Conservation (phyloP, 1,284 basidiomycete genomes). For the Phlebopus sp. region DNA sequence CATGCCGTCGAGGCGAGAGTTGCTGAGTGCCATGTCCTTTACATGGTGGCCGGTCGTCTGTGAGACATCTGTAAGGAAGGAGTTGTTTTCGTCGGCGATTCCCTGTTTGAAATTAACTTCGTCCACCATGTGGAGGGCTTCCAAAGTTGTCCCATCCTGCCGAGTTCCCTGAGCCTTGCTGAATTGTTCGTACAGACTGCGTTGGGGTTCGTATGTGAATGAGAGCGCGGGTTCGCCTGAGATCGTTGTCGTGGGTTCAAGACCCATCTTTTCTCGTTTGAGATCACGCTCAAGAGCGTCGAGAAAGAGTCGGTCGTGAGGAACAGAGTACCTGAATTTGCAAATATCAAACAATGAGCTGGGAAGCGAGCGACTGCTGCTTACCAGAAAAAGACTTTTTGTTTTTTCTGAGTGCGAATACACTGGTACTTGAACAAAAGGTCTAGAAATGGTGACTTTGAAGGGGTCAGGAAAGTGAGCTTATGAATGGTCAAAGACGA, state of each 20-base stretch:
- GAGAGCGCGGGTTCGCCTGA: conserved; percentile 79
- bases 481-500: not conserved
- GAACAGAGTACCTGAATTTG: conserved; percentile 71
- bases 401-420: conserved; percentile 94
- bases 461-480: conserved; percentile 5
- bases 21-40: conserved; percentile 17
- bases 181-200: conserved; percentile 87
- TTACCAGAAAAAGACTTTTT: conserved; percentile 92
- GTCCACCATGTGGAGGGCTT: conserved; percentile 48
- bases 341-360: conserved; percentile 22
- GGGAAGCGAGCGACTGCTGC: conserved; percentile 22
- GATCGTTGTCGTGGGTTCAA: conserved; percentile 77
- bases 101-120: conserved; percentile 28
- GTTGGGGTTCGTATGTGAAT: conserved; percentile 82
- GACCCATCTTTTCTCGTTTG: conserved; percentile 87
- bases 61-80: conserved; percentile 3
- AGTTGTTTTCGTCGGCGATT: conserved; percentile 12
- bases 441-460: conserved; percentile 85
- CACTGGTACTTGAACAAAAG: conserved; percentile 92
- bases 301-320: conserved; percentile 92
- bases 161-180: conserved; percentile 52
- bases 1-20: conserved; percentile 22
- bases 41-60: conserved; percentile 1
- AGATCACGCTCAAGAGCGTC: conserved; percentile 92
- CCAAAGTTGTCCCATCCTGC: conserved; percentile 40